Base-by-base conservation (phyloP, 2,329 filamentous ascomycete species). In the Tolypocladium endophyticum region DNA sequence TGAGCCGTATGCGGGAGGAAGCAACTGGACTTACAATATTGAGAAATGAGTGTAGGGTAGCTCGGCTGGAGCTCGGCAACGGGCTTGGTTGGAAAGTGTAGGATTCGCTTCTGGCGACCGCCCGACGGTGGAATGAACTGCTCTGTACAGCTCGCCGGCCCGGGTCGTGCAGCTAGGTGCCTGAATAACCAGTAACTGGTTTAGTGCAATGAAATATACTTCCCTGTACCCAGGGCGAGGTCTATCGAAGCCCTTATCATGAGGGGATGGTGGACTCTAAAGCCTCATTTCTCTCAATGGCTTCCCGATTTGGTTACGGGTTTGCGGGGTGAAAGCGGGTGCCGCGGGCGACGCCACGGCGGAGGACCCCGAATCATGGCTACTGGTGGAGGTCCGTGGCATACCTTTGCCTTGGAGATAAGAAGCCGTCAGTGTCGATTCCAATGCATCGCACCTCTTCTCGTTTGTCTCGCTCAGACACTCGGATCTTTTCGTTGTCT, bases 341-440 rank as follows among this genome's bases (percentile, higher is more conserved):
- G 55, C 25, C 38, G 38, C 38, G 55, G 55, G 20, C 50, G 30
- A 30, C 50, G 50, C 50, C 30, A 52, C 7, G 28, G 11, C 25
- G 39, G 60, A 61, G 47, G n/a, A 45, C 39, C n/a, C 55, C 58
- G 55, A 55, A 53, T 53, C 47, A 35, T 41, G 55, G 43, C 38
- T 58, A 25, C 38, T 55, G 33, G 41, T 36, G 25, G 39, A 41
- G 33, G 39, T 47, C 57, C 43, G 28, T 53, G 28, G 28, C 55
- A 39, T 57, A 41, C 56, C 53, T 57, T 57, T 41, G 23, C 11
- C 23, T 38, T 50, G 20, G 23, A 52, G 57, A 56, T 58, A 57
- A 56, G 59, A 53, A 4, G 55, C 43, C 38, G 39, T 30, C 28
- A 1, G 9, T 35, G 4, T 35, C 25, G 47, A n/a, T n/a, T 52